A percentile compares a stretch with the other conserved stretches of the same genome.
phyloP scores from a whole-genome alignment of 345 rosid genomes.

The Populus simonii region DNA sequence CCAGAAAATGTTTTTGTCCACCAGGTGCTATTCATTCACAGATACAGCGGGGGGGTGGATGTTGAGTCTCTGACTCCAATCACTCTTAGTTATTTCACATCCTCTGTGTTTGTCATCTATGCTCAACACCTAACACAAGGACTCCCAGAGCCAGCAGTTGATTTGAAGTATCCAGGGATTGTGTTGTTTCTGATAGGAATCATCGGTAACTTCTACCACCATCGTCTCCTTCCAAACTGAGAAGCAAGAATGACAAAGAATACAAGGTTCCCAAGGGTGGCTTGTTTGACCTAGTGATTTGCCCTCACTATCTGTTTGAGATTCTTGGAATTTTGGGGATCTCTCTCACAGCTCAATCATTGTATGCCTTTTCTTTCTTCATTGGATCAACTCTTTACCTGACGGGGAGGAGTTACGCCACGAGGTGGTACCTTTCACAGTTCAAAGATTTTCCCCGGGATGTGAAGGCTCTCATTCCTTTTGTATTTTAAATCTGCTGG shows the following conservation, averaged over 20 bases:
- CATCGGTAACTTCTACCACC: conserved; percentile 76
- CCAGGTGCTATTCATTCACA: conserved; percentile 57
- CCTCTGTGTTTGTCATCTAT: conserved; percentile 41
- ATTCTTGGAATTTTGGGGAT: conserved; percentile 53
- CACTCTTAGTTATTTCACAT: conserved; percentile 36
- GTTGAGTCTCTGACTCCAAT: conserved; percentile 33
- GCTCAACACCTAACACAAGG: conserved; percentile 42
- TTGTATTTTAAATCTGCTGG: conserved; percentile 34
- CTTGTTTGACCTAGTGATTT: conserved; percentile 48
- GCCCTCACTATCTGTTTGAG: conserved; percentile 84
- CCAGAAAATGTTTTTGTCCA: not conserved
- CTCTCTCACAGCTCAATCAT: conserved; percentile 54
- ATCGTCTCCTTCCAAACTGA: conserved; percentile 57
- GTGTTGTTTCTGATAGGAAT: conserved; percentile 53
- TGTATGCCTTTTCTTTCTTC: conserved; percentile 34
- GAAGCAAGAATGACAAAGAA: conserved; percentile 40
- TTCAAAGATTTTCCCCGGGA: conserved; percentile 57
- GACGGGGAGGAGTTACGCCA: conserved; percentile 57
- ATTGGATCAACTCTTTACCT: conserved; percentile 45
- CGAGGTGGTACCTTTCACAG: conserved; percentile 72
- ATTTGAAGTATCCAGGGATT: conserved; percentile 43
- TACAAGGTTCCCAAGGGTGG: conserved; percentile 72
- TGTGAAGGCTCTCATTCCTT: conserved; percentile 58
- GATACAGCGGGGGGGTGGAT: conserved; percentile 51
- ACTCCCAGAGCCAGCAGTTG: conserved; percentile 34